These are phyloP conservation scores for Sarocladiaceae sp. DNA, from an alignment of 2,329 filamentous ascomycete species.

Conservation along the genomic window DNA sequence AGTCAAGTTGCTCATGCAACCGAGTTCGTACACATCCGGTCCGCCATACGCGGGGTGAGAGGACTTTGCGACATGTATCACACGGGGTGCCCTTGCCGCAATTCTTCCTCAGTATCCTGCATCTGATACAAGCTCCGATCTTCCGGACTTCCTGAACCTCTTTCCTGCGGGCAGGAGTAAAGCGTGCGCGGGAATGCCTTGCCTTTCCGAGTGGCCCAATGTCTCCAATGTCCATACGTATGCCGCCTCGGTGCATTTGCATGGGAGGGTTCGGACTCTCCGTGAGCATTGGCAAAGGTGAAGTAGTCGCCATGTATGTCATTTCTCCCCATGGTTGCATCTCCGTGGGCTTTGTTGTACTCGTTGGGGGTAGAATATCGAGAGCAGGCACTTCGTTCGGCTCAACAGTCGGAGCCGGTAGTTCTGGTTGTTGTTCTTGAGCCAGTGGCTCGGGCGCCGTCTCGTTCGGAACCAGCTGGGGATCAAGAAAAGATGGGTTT, in stretches of 20 bases:
- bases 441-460: not conserved
- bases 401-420: not conserved
- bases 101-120: constrained; percentile 61
- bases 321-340: constrained; percentile 50
- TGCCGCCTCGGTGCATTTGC: constrained; percentile 40
- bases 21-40: constrained; percentile 60
- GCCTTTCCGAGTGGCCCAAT: constrained; percentile 40
- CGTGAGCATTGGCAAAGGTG: constrained; percentile 25
- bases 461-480: constrained; percentile 30
- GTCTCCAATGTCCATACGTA: constrained; percentile 47
- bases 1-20: constrained; percentile 56
- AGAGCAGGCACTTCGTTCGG: not conserved
- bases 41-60: constrained; percentile 62
- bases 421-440: not conserved
- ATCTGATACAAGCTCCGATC: constrained; percentile 62
- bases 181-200: constrained; percentile 52
- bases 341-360: constrained; percentile 12
- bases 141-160: constrained; percentile 63
- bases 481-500: constrained; percentile 51
- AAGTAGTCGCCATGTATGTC: constrained; percentile 39
- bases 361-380: not conserved
- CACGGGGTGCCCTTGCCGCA: constrained; percentile 62
- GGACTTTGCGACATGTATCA: constrained; percentile 58
- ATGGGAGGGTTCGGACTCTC: constrained; percentile 24
- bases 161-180: constrained; percentile 54